phyloP scores from a whole-genome alignment of 148 eudicot genomes.

The Chenopodium formosanum region DNA sequence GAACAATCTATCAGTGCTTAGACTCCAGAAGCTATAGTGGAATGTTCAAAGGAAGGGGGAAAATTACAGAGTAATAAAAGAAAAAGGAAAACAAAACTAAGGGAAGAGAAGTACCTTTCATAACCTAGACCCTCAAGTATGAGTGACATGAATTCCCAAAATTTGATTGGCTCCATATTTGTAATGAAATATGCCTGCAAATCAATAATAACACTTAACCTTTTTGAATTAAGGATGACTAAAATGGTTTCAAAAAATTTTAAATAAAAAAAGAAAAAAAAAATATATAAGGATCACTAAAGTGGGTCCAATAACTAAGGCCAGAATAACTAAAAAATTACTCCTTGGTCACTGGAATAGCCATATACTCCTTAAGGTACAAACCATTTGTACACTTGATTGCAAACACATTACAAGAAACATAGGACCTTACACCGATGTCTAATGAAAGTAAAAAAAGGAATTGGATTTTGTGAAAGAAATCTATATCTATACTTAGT shows the following conservation, averaged over 20 bases:
- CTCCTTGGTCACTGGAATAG: no score
- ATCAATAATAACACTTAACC: conserved; percentile 2
- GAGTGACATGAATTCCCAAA: conserved; percentile 92
- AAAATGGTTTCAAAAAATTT: not conserved
- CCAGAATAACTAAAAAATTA: not conserved
- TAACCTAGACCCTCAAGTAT: conserved; percentile 96
- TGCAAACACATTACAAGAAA: not conserved
- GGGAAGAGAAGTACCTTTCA: conserved; percentile 57
- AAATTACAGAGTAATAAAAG: not conserved
- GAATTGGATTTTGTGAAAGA: not conserved
- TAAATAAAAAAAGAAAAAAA: not conserved
- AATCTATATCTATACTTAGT: not conserved
- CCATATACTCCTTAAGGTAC: no score
- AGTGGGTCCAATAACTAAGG: no score
- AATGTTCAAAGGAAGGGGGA: not conserved
- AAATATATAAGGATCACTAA: not conserved
- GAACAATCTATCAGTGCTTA: not conserved
- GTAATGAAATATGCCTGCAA: conserved; percentile 93
- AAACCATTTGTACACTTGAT: not conserved
- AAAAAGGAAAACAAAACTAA: not conserved
- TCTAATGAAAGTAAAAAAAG: not conserved
- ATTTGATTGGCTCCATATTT: conserved; percentile 85
- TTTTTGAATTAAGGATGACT: not conserved
- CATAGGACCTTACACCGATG: not conserved
- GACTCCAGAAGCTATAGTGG: not conserved